Evolutionary conservation across 2,329 filamentous ascomycete genomes (phyloP).

Genomic region (Piedraia hortae): DNA sequence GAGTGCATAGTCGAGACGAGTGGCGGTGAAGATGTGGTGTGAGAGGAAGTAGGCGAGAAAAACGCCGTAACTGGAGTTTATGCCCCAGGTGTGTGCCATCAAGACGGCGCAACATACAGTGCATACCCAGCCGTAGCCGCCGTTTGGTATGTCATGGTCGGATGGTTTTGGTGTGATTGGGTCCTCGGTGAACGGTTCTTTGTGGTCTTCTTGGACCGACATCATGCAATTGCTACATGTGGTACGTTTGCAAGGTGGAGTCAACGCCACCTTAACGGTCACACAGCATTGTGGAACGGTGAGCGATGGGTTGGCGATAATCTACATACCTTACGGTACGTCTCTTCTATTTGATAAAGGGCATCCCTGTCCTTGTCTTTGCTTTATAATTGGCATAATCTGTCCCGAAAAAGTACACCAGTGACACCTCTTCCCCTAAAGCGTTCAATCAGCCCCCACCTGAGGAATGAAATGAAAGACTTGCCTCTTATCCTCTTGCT

Average conservation of each 20-base stretch:
- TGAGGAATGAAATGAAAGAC: conserved; percentile 9
- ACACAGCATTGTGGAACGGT: too few species aligned
- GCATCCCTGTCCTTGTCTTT: conserved; percentile 51
- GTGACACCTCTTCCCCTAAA: conserved; percentile 45
- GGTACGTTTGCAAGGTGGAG: too few species aligned
- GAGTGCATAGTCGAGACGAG: conserved; percentile 43
- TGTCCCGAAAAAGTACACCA: conserved; percentile 58
- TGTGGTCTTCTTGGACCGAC: too few species aligned
- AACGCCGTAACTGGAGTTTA: conserved; percentile 31
- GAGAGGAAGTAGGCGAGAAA: conserved; percentile 53
- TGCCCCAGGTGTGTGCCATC: conserved; percentile 21
- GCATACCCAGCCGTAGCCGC: conserved; percentile 33
- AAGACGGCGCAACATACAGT: conserved; percentile 18
- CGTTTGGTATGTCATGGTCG: too few species aligned
- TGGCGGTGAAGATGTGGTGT: conserved; percentile 33
- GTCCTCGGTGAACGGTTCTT: too few species aligned
- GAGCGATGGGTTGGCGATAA: too few species aligned
- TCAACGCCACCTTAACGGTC: too few species aligned
- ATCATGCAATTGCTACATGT: too few species aligned
- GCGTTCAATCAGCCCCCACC: conserved; percentile 1
- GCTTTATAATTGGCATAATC: conserved; percentile 52
- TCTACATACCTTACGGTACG: too few species aligned
- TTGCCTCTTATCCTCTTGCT: conserved; percentile 35
- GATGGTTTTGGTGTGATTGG: too few species aligned
- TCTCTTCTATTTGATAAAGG: conserved; percentile 30